Evolutionary conservation across 768 basidiomycete species (phyloP).

Genomic region (Termitomyces sp.): DNA sequence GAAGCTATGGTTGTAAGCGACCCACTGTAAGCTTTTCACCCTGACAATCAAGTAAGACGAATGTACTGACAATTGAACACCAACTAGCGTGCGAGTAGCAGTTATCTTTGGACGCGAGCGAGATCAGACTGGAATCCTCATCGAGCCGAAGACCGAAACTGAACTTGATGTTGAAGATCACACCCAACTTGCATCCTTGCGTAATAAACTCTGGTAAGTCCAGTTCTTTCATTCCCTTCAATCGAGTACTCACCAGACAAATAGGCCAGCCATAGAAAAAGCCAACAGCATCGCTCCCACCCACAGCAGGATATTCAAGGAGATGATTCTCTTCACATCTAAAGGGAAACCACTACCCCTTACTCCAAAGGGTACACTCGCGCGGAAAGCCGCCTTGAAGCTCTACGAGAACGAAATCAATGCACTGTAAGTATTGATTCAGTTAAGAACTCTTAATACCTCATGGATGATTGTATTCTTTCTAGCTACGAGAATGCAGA

Average conservation of each 20-base stretch:
- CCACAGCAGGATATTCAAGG: conserved; percentile 40
- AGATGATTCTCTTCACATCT: conserved; percentile 44
- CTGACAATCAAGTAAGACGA: background rate
- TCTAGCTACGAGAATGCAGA: conserved; percentile 5
- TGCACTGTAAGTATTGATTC: conserved; percentile 20
- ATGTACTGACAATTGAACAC: too few relatives aligned
- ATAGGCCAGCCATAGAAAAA: conserved; percentile 33
- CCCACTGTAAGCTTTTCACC: conserved; percentile 10
- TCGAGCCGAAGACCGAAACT: conserved; percentile 14
- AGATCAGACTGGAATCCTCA: conserved; percentile 19
- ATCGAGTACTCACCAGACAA: background rate
- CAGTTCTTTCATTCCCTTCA: too few relatives aligned
- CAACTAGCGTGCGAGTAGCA: conserved; percentile 12
- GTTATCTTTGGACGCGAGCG: conserved; percentile 34
- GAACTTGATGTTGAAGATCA: conserved; percentile 17
- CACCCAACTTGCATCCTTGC: conserved; percentile 17
- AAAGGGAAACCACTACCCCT: conserved; percentile 35
- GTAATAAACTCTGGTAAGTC: conserved; percentile 27
- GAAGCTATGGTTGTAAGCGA: conserved; percentile 17
- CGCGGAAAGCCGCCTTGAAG: conserved; percentile 31
- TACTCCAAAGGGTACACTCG: conserved; percentile 40
- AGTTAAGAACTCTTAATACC: background rate
- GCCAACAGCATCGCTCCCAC: conserved; percentile 34
- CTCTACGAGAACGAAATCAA: conserved; percentile 38
- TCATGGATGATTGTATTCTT: background rate